Evolutionary conservation across 2,329 filamentous ascomycete species (phyloP), one percentile per base, ranked within the genome.

Genomic region (Albophoma yamanashiensis): DNA sequence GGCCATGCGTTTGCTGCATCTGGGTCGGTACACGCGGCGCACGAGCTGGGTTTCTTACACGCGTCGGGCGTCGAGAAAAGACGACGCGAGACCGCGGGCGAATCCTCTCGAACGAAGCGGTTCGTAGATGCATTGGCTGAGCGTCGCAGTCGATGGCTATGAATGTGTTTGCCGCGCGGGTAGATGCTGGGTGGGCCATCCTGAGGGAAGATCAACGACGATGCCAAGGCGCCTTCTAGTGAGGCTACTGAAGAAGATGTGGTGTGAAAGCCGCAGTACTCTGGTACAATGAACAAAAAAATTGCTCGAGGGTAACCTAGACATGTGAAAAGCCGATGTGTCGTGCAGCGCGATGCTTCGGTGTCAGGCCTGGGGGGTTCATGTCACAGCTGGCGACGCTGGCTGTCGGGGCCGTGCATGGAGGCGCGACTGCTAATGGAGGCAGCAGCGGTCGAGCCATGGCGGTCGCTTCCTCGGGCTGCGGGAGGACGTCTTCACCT

Each of bases 161-260:
- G 40, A 60, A 60, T 60, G 65, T 53, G 60, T 62, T 61, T 60
- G 64, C 62, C 59, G 68, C 65, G 27, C 65, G 61, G 52, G 70
- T 70, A 63, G 70, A 68, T 66, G 68, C 64, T 64, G 67, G 58
- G 38, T 64, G 59, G 64, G 64, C 64, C 72, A 75, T 74, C 55
- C 50, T 59, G 58, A n/a, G 56, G 34, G 25, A 14, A n/a, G 12
- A 58, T 55, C 58, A 55, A 61, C 52, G 56, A 59, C 22, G 59
- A 57, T 17, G 58, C 40, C 58, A 43, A 62, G 57, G 22, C 47
- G 55, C 65, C 62, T 65, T 61, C 61, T 63, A 64, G 59, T 62
- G 64, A 62, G 58, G 47, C 60, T 68, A 67, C 65, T 66, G 61
- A 66, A 67, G 62, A 64, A 64, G 60, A 63, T 64, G 63, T 56